Evolutionary conservation across 108 stramenopile species (phyloP), one percentile per base, ranked within the genome.

Genomic region (Pseudonitzschia multiseries): DNA sequence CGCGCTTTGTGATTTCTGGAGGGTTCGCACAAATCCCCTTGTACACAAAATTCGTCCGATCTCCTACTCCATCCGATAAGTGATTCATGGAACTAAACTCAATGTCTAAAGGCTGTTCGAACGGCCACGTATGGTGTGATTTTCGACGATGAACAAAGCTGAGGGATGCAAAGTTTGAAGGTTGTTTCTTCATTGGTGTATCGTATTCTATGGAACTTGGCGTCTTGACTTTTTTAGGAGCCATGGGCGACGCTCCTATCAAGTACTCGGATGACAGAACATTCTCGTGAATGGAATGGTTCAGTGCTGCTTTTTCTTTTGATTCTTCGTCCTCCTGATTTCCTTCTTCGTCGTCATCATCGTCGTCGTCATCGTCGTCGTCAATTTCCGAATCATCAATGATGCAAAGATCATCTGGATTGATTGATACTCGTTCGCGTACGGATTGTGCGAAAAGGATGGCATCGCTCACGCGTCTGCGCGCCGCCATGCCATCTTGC

Each of bases 391-490:
- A 77, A 24, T 84, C 86, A 15, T 88, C 87, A 64, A 89, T 85
- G 56, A 89, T 89, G 48, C 83, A 80, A 15, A 86, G 76, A 9
- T 86, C 76, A 31, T 81, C 80, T 57, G 83, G 72, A 48, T 82
- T 40, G 2, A 81, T 84, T 28, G 79, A 66, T 36, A 83, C 74
- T 57, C 29, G 52, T 76, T 91, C 90, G 29, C 90, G 87, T 1
- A 91, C 86, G n/a, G 87, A 86, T 73, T 85, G 77, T 0, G 90
- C 87, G 69, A 89, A 91, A 65, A 86, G 86, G 0, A 84, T 83
- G 9, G 89, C 85, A 79, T 89, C 89, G 46, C 59, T 70, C 32
- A 81, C 72, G 0, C 84, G 79, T 42, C 89, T 70, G 41, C 83
- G 79, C 36, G 82, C 80, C n/a, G 82, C 80, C 27, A 79, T 62